Conservation (phyloP, 176 grass and related monocot genomes). For the Eragrostis curvula region DNA sequence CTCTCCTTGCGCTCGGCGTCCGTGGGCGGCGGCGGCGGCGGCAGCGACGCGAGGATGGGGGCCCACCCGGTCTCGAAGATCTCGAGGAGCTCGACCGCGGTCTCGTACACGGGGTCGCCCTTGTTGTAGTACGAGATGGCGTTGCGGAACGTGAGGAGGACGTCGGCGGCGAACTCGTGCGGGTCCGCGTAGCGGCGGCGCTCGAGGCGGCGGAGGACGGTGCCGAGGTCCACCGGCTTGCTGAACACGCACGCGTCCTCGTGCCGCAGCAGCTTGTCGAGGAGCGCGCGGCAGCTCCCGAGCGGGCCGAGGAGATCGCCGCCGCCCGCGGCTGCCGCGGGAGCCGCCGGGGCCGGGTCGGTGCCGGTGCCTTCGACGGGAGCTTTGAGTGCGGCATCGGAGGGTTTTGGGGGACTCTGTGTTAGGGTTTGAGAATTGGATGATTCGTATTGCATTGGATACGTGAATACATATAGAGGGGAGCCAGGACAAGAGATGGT, state of each 20-base stretch:
- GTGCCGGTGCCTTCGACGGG: too few relatives aligned
- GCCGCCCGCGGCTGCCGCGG: not conserved
- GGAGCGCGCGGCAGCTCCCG: conserved; percentile 31
- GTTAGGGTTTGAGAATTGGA: too few relatives aligned
- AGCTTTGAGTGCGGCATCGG: too few relatives aligned
- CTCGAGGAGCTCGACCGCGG: conserved; percentile 40
- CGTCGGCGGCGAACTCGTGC: conserved; percentile 60
- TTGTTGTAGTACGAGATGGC: conserved; percentile 62
- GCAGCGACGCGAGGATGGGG: not conserved
- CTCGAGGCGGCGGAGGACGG: conserved; percentile 59
- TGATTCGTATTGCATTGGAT: too few relatives aligned
- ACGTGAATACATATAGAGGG: too few relatives aligned
- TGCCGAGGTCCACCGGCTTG: conserved; percentile 70
- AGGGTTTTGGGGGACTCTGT: too few relatives aligned
- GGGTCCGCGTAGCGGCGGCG: conserved; percentile 55
- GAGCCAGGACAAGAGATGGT: too few relatives aligned
- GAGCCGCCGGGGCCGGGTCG: not conserved
- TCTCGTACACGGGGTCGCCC: conserved; percentile 56
- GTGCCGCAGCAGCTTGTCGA: conserved; percentile 50
- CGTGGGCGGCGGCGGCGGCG: not conserved
- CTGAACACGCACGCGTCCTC: conserved; percentile 73
- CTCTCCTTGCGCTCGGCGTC: conserved; percentile 22
- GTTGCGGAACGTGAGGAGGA: conserved; percentile 74
- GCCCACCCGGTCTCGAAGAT: conserved; percentile 56
- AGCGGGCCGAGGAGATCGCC: not conserved